Percentiles rank a stretch among this genome's conserved stretches.
Evolutionary conservation across 108 stramenopile genomes (phyloP).

Genomic region (Nitzschia inconspicua): DNA sequence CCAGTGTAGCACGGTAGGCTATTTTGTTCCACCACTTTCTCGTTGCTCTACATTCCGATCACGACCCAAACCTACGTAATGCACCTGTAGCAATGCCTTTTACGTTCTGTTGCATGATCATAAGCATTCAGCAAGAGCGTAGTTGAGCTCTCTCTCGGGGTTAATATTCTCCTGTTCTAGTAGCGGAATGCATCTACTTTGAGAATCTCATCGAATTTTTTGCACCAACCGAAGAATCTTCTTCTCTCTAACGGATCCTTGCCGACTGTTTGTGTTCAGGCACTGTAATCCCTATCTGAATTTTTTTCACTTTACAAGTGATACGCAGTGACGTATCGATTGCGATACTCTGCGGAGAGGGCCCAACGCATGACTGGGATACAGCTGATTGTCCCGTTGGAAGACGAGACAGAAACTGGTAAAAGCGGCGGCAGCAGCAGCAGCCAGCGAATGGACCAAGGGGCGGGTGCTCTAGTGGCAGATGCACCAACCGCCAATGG

Average conservation of each 20-base stretch:
- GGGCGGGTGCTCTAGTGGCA: too few relatives aligned
- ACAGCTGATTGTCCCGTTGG: slow-evolving; percentile 12
- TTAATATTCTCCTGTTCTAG: too few relatives aligned
- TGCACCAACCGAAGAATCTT: not conserved
- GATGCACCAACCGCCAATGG: too few relatives aligned
- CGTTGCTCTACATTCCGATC: too few relatives aligned
- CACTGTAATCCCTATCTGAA: not conserved
- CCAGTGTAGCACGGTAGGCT: too few relatives aligned
- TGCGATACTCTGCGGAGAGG: not conserved
- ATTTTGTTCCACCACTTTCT: too few relatives aligned
- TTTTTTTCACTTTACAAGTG: not conserved
- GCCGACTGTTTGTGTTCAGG: not conserved
- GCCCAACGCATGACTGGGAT: slow-evolving; percentile 9
- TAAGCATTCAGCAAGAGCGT: too few relatives aligned
- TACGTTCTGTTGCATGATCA: too few relatives aligned
- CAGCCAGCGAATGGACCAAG: not conserved
- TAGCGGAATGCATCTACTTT: too few relatives aligned
- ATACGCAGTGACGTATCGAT: not conserved
- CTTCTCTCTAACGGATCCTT: not conserved
- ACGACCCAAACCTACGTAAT: too few relatives aligned
- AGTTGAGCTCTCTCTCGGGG: too few relatives aligned
- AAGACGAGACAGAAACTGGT: slow-evolving; percentile 9
- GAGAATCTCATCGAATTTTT: not conserved
- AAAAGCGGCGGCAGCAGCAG: not conserved
- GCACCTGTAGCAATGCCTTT: too few relatives aligned